Evolutionary conservation across 352 stramenopile species (phyloP).

Genomic region (Phytophthora nicotianae): DNA sequence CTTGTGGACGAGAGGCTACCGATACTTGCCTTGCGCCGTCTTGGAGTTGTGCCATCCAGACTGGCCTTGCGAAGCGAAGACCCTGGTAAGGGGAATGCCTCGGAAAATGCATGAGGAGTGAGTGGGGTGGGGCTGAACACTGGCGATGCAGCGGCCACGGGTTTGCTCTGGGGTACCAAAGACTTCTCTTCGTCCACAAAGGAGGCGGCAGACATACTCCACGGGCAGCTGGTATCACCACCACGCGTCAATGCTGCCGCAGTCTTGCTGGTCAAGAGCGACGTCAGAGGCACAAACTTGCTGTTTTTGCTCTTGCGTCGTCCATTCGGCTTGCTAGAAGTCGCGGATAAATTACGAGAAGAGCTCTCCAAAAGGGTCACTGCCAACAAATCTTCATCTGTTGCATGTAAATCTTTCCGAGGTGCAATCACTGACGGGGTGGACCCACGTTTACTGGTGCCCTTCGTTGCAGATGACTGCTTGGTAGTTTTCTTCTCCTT

Average conservation of each 20-base stretch:
- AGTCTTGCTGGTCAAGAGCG: slow-evolving; percentile 46
- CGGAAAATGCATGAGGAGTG: background rate
- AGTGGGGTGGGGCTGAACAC: slow-evolving; percentile 4
- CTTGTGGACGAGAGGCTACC: slow-evolving; percentile 39
- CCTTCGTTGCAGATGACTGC: slow-evolving; percentile 5
- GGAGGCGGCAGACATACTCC: slow-evolving; percentile 7
- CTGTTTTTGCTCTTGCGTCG: slow-evolving; percentile 33
- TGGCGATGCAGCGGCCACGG: slow-evolving; percentile 3
- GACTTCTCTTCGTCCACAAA: slow-evolving; percentile 11
- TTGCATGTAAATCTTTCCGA: slow-evolving; percentile 1
- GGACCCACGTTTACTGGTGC: background rate
- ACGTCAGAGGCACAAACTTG: slow-evolving; percentile 67
- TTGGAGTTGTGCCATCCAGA: slow-evolving; percentile 26
- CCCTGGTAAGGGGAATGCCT: slow-evolving; percentile 33
- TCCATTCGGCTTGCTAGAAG: slow-evolving; percentile 17
- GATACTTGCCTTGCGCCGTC: slow-evolving; percentile 35
- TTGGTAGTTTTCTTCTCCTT: slow-evolving; percentile 32
- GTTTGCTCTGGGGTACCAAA: background rate
- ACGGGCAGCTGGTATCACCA: slow-evolving; percentile 18
- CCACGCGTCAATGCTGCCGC: background rate
- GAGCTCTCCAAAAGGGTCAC: background rate
- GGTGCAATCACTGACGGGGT: background rate
- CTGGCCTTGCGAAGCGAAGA: slow-evolving; percentile 40
- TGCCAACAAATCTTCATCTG: background rate
- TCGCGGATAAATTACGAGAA: background rate